Evolutionary conservation across 495 filamentous ascomycete genomes (phyloP).

Genomic region (Glutinoglossum americanum): DNA sequence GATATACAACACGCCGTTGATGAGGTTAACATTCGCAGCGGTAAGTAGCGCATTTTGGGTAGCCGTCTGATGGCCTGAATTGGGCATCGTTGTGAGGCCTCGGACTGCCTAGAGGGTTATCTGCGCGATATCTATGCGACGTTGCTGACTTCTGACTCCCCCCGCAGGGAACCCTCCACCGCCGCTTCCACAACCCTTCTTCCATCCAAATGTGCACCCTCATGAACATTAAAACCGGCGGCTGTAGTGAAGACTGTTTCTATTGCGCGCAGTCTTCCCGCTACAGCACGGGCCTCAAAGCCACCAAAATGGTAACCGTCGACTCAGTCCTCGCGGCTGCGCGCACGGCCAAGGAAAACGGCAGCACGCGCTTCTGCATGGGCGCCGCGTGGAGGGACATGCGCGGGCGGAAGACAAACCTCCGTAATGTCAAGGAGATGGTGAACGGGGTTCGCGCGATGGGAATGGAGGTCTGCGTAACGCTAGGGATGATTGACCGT

Average conservation of each 20-base stretch:
- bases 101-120: too few relatives aligned
- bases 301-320: constrained; percentile 53
- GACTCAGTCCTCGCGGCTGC: constrained; percentile 59
- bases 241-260: constrained; percentile 69
- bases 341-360: constrained; percentile 51
- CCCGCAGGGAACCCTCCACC: constrained; percentile 43
- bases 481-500: constrained; percentile 68
- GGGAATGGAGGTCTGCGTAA: constrained; percentile 76
- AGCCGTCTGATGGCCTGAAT: too few relatives aligned
- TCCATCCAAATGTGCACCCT: constrained; percentile 75
- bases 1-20: constrained; percentile 58
- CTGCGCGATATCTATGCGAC: neutral
- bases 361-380: constrained; percentile 78
- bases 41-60: constrained; percentile 26
- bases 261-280: constrained; percentile 77
- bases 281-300: constrained; percentile 55
- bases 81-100: too few relatives aligned
- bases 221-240: constrained; percentile 90
- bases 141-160: neutral
- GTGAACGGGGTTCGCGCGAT: constrained; percentile 51
- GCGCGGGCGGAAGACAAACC: constrained; percentile 58
- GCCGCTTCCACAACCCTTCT: constrained; percentile 57
- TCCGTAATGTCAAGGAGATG: constrained; percentile 66
- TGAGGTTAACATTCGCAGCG: constrained; percentile 51
- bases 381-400: constrained; percentile 82